Evolutionary conservation across 73 alveolate species (phyloP).

Genomic region (Chromera velia): DNA sequence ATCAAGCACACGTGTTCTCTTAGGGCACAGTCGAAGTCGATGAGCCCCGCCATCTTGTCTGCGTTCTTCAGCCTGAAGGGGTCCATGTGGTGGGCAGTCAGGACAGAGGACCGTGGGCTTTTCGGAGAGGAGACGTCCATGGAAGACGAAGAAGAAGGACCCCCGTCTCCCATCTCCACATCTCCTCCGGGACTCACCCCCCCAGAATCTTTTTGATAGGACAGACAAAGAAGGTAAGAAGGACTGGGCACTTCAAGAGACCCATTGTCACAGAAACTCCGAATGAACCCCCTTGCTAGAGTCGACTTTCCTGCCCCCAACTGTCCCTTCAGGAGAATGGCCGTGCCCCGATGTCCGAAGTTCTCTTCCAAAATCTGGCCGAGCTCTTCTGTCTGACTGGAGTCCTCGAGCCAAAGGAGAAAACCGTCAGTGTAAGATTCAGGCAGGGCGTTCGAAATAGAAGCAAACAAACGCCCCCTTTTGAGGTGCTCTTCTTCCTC

Average conservation of each 20-base stretch:
- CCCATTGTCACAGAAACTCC: conserved; percentile 27
- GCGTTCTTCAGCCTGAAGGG: conserved; percentile 14
- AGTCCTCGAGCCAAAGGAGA: no score
- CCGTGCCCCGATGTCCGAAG: no score
- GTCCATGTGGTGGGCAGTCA: neutral
- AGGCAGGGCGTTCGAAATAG: no score
- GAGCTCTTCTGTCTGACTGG: no score
- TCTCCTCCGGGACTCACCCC: no score
- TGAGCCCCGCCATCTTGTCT: conserved; percentile 36
- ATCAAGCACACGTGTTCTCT: conserved; percentile 11
- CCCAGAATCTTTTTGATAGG: neutral
- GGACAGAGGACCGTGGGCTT: neutral
- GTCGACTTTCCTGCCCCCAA: conserved; percentile 45
- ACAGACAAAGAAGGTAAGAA: conserved; percentile 8
- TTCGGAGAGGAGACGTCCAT: no score
- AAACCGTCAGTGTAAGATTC: no score
- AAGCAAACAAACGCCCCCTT: no score
- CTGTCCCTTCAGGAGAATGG: conserved; percentile 29
- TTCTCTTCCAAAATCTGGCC: no score
- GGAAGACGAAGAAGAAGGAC: neutral
- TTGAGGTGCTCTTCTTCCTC: no score
- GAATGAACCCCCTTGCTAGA: conserved; percentile 32
- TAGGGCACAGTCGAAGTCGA: conserved; percentile 16
- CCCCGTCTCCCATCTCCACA: neutral
- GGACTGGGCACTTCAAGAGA: conserved; percentile 44